These are phyloP conservation scores for Penicillium psychrofluorescens DNA, from an alignment of 495 filamentous ascomycete species.

Conservation along the genomic window DNA sequence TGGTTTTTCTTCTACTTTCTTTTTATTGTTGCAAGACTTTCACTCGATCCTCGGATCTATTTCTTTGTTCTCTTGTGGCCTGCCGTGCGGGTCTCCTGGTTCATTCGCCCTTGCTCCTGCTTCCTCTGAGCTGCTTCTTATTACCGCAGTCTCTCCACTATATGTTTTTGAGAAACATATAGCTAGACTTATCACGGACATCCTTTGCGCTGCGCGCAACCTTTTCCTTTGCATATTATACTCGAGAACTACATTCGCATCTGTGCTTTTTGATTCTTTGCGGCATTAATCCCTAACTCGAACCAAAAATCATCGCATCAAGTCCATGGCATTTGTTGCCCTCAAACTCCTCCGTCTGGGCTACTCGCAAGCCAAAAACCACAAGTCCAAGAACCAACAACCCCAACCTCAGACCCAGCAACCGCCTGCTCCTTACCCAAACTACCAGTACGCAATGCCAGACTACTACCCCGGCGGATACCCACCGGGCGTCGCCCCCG, in stretches of 20 bases:
- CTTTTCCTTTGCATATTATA: too few relatives aligned
- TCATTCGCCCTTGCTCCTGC: conserved; percentile 1
- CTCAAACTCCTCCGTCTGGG: conserved; percentile 23
- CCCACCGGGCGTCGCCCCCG: conserved; percentile 12
- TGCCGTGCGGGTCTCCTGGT: conserved; percentile 7
- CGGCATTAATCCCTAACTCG: not conserved
- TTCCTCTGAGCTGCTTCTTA: not conserved
- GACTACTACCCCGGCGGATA: conserved; percentile 6
- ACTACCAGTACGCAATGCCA: conserved; percentile 4
- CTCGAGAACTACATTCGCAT: conserved; percentile 1
- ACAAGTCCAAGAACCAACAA: conserved; percentile 22
- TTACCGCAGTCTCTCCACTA: conserved; percentile 8
- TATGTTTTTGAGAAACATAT: too few relatives aligned
- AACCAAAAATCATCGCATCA: conserved; percentile 1
- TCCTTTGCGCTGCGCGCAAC: too few relatives aligned
- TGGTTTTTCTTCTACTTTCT: not conserved
- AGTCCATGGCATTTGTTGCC: conserved; percentile 24
- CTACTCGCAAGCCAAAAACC: conserved; percentile 23
- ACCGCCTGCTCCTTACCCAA: conserved; percentile 1
- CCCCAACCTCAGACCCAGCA: conserved; percentile 14
- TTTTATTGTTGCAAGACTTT: not conserved
- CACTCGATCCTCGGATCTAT: not conserved
- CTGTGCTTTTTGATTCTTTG: not conserved
- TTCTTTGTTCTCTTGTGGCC: conserved; percentile 13
- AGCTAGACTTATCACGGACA: too few relatives aligned